phyloP scores from a whole-genome alignment of 176 grass and related monocot species.

The Pontederia paniculata region DNA sequence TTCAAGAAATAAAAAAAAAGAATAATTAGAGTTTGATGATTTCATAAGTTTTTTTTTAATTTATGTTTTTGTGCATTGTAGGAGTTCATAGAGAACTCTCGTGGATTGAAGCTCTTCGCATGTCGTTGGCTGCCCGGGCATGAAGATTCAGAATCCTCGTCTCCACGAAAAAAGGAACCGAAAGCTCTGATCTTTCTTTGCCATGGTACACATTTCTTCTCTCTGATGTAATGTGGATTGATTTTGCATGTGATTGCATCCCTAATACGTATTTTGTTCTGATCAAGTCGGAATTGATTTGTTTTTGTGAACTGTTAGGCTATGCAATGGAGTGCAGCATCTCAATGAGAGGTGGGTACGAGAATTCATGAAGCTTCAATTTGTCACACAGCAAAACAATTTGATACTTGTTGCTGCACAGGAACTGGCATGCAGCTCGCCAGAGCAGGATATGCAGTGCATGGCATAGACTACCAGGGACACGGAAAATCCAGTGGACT shows the following conservation, averaged over 20 bases:
- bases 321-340: slow-evolving; percentile 86
- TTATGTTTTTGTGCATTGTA: not conserved
- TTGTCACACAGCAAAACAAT: not conserved
- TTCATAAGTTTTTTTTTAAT: not conserved
- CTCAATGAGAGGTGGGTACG: slow-evolving; percentile 57
- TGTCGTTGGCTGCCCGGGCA: slow-evolving; percentile 48
- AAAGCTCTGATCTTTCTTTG: slow-evolving; percentile 73
- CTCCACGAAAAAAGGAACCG: slow-evolving; percentile 3
- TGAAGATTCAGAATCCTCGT: not conserved
- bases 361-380: not conserved
- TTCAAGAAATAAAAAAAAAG: too few relatives aligned
- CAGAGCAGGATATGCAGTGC: slow-evolving; percentile 43
- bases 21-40: too few relatives aligned
- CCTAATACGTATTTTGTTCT: not conserved
- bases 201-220: slow-evolving; percentile 32
- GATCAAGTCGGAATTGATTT: too few relatives aligned
- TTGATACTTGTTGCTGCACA: slow-evolving; percentile 15
- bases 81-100: slow-evolving; percentile 46
- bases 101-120: slow-evolving; percentile 41
- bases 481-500: slow-evolving; percentile 63
- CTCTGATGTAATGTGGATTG: not conserved
- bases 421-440: slow-evolving; percentile 41
- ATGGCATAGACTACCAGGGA: slow-evolving; percentile 68
- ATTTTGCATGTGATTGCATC: not conserved
- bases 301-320: slow-evolving; percentile 21